Conservation (phyloP, 2,329 filamentous ascomycete genomes). For the Pyrenochaeta sp. region DNA sequence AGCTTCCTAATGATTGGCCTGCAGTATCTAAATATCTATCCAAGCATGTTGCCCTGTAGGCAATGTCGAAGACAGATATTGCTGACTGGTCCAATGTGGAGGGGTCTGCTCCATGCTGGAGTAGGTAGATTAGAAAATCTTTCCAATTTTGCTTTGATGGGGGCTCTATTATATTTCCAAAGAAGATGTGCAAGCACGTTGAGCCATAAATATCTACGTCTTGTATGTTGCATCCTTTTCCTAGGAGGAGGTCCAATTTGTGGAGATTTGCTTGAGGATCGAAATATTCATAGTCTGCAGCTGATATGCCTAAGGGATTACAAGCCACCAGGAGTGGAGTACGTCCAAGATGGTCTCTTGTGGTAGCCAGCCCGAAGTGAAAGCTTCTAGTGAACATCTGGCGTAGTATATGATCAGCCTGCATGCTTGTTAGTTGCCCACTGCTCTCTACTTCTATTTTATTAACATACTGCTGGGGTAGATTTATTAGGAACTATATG, state of each 20-base stretch:
- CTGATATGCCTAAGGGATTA: background rate
- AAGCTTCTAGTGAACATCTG: background rate
- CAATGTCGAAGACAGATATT: background rate
- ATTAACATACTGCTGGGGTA: background rate
- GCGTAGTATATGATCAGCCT: background rate
- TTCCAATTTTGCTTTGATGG: background rate
- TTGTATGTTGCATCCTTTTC: background rate
- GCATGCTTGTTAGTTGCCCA: too few relatives aligned
- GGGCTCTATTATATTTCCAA: background rate
- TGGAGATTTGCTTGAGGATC: background rate
- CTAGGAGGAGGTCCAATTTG: background rate
- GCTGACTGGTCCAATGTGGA: background rate
- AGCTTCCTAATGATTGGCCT: background rate
- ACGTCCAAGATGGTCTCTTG: background rate
- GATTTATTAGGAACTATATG: accelerated
- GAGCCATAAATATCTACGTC: background rate
- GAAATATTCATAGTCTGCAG: background rate
- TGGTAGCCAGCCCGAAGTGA: background rate
- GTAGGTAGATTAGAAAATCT: background rate
- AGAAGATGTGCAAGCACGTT: background rate
- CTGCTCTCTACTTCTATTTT: background rate
- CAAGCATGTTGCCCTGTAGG: background rate
- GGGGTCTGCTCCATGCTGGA: background rate
- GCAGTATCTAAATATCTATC: background rate
- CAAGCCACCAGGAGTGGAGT: background rate